These are phyloP conservation scores for Termitomyces sp. DNA, from an alignment of 768 basidiomycete genomes.

Conservation along the genomic window DNA sequence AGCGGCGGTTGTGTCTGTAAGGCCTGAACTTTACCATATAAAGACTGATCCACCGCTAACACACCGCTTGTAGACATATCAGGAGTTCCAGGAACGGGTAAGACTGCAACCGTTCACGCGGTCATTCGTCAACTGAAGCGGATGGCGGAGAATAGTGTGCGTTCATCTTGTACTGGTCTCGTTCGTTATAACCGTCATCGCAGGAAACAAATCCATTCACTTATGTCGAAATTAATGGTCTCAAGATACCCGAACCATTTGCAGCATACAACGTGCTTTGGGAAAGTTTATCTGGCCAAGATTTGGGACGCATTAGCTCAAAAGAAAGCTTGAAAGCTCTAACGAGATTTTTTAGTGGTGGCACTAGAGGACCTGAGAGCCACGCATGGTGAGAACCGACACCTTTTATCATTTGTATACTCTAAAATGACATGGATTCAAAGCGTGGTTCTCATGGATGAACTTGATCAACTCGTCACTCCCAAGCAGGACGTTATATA, in stretches of 20 bases:
- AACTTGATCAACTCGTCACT: slow-evolving; percentile 94
- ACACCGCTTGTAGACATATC: slow-evolving; percentile 73
- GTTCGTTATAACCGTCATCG: neutral
- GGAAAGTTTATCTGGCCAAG: slow-evolving; percentile 86
- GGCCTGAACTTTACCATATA: slow-evolving; percentile 21
- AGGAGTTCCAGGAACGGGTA: slow-evolving; percentile 98
- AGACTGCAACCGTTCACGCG: slow-evolving; percentile 96
- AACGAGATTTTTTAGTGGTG: slow-evolving; percentile 68
- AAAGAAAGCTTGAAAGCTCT: slow-evolving; percentile 83
- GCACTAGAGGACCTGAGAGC: slow-evolving; percentile 59
- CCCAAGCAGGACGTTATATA: slow-evolving; percentile 97
- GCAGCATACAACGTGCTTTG: slow-evolving; percentile 90
- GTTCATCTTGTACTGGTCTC: slow-evolving; percentile 18
- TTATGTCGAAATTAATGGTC: slow-evolving; percentile 96
- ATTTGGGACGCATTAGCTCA: slow-evolving; percentile 54
- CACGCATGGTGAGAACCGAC: slow-evolving; percentile 74
- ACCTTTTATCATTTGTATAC: neutral
- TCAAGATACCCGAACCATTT: slow-evolving; percentile 88
- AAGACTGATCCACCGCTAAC: slow-evolving; percentile 1
- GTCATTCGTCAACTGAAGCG: slow-evolving; percentile 85
- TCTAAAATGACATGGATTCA: neutral
- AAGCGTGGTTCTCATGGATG: slow-evolving; percentile 97
- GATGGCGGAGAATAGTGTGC: slow-evolving; percentile 76
- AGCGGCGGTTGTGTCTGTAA: slow-evolving; percentile 94
- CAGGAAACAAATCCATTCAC: slow-evolving; percentile 66